Percentiles rank a stretch among this genome's conserved stretches.
Evolutionary conservation across 179 eudicot genomes (phyloP).

Genomic region (Nepenthes alata): DNA sequence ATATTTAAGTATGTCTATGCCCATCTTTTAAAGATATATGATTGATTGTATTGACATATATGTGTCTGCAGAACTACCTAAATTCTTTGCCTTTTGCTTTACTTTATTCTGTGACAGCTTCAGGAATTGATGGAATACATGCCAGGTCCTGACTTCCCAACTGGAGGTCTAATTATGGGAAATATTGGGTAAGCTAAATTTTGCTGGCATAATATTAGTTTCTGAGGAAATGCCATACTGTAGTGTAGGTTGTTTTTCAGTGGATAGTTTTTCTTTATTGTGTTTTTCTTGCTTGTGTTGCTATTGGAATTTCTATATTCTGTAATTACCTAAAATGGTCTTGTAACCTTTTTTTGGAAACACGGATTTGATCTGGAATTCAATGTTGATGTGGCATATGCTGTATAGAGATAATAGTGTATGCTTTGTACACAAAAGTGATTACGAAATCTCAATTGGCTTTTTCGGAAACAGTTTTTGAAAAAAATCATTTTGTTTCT

Average conservation of each 20-base stretch:
- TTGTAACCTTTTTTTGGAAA: not conserved
- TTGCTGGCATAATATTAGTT: not conserved
- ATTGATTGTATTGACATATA: not conserved
- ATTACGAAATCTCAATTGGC: too few species aligned
- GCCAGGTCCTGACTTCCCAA: slow-evolving; percentile 99
- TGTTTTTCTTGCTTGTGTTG: not conserved
- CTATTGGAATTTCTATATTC: not conserved
- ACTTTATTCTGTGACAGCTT: slow-evolving; percentile 31
- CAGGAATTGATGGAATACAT: slow-evolving; percentile 90
- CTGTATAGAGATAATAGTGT: too few species aligned
- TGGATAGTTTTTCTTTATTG: not conserved
- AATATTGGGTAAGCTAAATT: slow-evolving; percentile 53
- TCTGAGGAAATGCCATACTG: not conserved
- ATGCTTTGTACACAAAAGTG: too few species aligned
- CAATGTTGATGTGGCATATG: too few species aligned
- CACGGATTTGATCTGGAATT: too few species aligned
- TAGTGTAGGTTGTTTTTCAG: not conserved
- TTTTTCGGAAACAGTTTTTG: too few species aligned
- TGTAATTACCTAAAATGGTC: not conserved
- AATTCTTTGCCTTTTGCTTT: not conserved
- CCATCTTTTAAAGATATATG: not conserved
- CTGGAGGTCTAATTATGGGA: slow-evolving; percentile 96
- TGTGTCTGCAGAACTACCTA: not conserved
- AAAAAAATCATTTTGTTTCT: too few species aligned
- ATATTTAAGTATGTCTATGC: too few species aligned